A percentile compares a stretch with the other conserved stretches of the same genome.
Evolutionary conservation across 192 early-diverging fungal genomes (phyloP).

Genomic region (Backusella tarrabulga): DNA sequence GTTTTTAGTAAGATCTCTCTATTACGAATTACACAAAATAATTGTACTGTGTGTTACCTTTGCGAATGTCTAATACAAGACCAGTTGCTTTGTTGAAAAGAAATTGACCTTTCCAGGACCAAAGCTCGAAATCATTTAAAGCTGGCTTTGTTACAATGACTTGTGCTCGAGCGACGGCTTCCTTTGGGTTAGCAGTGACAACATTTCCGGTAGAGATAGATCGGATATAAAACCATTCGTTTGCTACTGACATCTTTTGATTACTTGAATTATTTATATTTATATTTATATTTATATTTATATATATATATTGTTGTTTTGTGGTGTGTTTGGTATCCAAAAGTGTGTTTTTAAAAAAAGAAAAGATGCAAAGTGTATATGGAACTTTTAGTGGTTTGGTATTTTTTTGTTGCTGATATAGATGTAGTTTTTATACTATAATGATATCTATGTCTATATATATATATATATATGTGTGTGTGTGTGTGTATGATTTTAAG

Average conservation of each 20-base stretch:
- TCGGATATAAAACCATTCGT: slow-evolving; percentile 38
- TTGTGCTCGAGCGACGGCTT: slow-evolving; percentile 18
- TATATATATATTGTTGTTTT: not conserved
- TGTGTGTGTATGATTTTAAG: not conserved
- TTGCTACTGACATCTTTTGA: not conserved
- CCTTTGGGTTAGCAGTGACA: slow-evolving; percentile 13
- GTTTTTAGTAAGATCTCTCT: not conserved
- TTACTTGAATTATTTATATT: not conserved
- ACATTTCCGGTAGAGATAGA: slow-evolving; percentile 29
- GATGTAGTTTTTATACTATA: not conserved
- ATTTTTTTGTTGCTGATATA: not conserved
- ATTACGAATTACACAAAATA: not conserved
- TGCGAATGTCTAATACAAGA: slow-evolving; percentile 35
- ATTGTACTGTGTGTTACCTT: slow-evolving; percentile 23
- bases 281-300: no score
- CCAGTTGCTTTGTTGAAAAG: slow-evolving; percentile 30
- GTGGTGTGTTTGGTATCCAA: not conserved
- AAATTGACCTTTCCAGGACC: slow-evolving; percentile 30
- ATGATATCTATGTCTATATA: not conserved
- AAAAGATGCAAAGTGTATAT: not conserved
- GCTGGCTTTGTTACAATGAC: slow-evolving; percentile 14
- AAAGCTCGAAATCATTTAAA: slow-evolving; percentile 24
- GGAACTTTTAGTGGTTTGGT: not conserved
- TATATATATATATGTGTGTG: not conserved
- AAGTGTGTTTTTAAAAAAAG: not conserved